Conservation (phyloP, 106 monocot species). For the Dendrobium huoshanense region DNA sequence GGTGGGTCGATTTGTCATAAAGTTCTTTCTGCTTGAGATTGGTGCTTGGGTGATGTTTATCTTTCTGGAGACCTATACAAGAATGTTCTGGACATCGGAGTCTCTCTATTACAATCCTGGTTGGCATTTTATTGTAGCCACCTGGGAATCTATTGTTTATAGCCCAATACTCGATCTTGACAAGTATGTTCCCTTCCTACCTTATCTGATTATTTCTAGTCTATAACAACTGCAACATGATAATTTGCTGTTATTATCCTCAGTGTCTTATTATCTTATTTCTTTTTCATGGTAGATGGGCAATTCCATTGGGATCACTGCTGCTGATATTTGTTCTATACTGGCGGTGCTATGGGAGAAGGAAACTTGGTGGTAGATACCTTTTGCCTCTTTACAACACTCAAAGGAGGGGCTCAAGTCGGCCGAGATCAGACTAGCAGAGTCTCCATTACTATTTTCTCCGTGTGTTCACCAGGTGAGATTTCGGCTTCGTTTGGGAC, state of each 20-base stretch:
- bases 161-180: constrained; percentile 92
- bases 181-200: constrained; percentile 33
- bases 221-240: not conserved
- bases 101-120: constrained; percentile 85
- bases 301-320: constrained; percentile 45
- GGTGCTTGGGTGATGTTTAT: constrained; percentile 94
- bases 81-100: constrained; percentile 98
- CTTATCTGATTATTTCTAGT: not conserved
- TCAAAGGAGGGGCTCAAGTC: constrained; percentile 34
- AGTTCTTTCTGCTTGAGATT: constrained; percentile 84
- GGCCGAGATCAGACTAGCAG: constrained; percentile 64
- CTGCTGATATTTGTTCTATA: constrained; percentile 49
- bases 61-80: constrained; percentile 91
- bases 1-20: constrained; percentile 76
- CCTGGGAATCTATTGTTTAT: constrained; percentile 91
- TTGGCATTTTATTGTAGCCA: constrained; percentile 82
- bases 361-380: constrained; percentile 50
- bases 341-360: constrained; percentile 75
- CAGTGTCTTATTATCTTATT: not conserved
- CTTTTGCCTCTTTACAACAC: constrained; percentile 70
- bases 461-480: not conserved
- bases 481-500: not conserved
- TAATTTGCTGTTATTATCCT: not conserved
- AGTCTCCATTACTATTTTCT: not conserved
- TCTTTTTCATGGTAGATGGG: constrained; percentile 56